These are phyloP conservation scores for Nicotiana tomentosiformis DNA, from an alignment of 257 asterid genomes.

Conservation along the genomic window DNA sequence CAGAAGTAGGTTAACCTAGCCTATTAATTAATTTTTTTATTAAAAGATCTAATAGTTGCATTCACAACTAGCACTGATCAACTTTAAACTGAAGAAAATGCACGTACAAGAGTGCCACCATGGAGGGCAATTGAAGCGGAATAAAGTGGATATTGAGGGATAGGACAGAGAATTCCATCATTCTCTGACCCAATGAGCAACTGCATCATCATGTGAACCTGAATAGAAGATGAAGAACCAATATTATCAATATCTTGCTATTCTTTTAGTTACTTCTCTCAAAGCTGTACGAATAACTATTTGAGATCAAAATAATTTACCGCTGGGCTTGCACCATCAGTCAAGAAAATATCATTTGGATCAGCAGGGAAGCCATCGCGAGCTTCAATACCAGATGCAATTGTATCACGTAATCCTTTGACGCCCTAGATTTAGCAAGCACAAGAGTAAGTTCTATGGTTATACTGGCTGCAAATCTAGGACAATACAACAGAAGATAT, in stretches of 20 bases:
- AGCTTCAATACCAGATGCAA: slow-evolving; percentile 90
- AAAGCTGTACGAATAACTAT: neutral
- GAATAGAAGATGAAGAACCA: slow-evolving; percentile 6
- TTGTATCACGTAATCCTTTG: slow-evolving; percentile 86
- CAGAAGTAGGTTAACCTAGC: neutral
- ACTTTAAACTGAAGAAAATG: neutral
- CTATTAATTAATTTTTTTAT: neutral
- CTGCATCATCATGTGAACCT: slow-evolving; percentile 99
- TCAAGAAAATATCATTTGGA: slow-evolving; percentile 91
- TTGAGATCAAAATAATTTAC: slow-evolving; percentile 25
- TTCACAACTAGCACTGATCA: neutral
- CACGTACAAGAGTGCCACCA: slow-evolving; percentile 91
- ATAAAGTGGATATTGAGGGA: slow-evolving; percentile 94
- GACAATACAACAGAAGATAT: neutral
- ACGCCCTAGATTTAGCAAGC: slow-evolving; percentile 52
- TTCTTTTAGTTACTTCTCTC: slow-evolving; percentile 6
- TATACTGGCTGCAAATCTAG: neutral
- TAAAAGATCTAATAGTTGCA: neutral
- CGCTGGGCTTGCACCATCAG: slow-evolving; percentile 99
- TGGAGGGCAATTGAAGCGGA: slow-evolving; percentile 87
- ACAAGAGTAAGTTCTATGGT: neutral
- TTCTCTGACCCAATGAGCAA: slow-evolving; percentile 62
- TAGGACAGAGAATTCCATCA: slow-evolving; percentile 94
- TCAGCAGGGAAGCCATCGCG: slow-evolving; percentile 97
- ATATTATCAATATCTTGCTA: neutral